phyloP scores from a whole-genome alignment of 805 yeast genomes.

The Hanseniaspora lindneri region DNA sequence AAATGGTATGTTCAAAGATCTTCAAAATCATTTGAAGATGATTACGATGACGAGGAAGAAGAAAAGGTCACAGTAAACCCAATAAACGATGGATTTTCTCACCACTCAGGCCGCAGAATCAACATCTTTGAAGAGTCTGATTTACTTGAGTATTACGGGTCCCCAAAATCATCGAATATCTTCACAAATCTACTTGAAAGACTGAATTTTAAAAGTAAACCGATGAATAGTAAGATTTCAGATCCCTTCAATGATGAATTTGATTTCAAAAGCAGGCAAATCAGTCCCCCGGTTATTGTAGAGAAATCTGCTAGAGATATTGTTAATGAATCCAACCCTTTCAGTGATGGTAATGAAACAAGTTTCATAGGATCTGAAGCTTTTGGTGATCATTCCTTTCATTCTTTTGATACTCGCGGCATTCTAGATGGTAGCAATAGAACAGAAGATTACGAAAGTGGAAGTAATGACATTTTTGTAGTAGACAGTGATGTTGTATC shows the following conservation, averaged over 20 bases:
- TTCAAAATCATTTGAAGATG: not conserved
- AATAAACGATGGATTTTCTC: conserved; percentile 13
- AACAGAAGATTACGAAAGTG: not conserved
- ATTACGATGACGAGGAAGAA: not conserved
- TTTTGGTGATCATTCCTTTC: not conserved
- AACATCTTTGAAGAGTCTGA: conserved; percentile 15
- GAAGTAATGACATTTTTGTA: not conserved
- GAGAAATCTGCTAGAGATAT: conserved; percentile 14
- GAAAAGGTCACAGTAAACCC: not conserved
- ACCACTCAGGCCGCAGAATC: conserved; percentile 14
- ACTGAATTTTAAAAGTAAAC: not conserved
- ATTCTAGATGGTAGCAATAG: not conserved
- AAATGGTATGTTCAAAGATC: not conserved
- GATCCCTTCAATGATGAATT: conserved; percentile 17
- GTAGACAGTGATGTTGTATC: not conserved
- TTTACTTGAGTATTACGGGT: conserved; percentile 6
- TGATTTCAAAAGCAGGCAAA: conserved; percentile 15
- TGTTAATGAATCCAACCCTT: conserved; percentile 10
- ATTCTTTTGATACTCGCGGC: not conserved
- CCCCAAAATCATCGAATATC: not conserved
- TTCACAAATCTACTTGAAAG: not conserved
- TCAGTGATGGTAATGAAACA: conserved; percentile 7
- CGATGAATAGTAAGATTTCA: not conserved
- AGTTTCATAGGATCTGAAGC: not conserved
- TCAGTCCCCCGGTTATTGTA: conserved; percentile 12